Conservation (phyloP, 1,139 yeast genomes). For the Candida buenavistaensis region DNA sequence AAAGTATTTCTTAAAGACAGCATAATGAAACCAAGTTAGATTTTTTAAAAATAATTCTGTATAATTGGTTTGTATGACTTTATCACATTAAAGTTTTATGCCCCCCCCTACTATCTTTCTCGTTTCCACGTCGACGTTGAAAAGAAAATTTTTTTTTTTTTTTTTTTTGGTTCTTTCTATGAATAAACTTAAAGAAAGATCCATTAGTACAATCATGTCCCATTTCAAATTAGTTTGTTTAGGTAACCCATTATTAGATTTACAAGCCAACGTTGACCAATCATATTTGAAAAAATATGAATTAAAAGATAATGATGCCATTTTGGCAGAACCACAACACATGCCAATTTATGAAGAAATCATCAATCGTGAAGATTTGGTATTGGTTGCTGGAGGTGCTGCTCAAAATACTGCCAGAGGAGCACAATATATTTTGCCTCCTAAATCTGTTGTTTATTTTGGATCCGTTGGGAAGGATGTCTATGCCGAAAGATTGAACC, state of each 20-base stretch:
- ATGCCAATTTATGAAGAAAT: slow-evolving; percentile 83
- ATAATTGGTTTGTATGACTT: too few relatives aligned
- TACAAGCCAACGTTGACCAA: slow-evolving; percentile 76
- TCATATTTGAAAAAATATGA: slow-evolving; percentile 76
- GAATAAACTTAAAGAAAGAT: too few relatives aligned
- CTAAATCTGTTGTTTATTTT: slow-evolving; percentile 82
- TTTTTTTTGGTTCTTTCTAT: too few relatives aligned
- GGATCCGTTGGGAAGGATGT: slow-evolving; percentile 96
- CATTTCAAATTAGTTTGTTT: slow-evolving; percentile 45
- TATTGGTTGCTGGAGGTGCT: slow-evolving; percentile 96
- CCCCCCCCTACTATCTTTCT: too few relatives aligned
- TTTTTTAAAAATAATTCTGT: too few relatives aligned
- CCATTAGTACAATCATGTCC: slow-evolving; percentile 37
- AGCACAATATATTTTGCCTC: slow-evolving; percentile 89
- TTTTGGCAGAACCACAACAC: slow-evolving; percentile 86
- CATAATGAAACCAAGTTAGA: too few relatives aligned
- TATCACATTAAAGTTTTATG: too few relatives aligned
- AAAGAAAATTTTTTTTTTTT: too few relatives aligned
- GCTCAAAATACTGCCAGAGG: slow-evolving; percentile 99
- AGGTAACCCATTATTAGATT: slow-evolving; percentile 75
- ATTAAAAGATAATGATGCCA: slow-evolving; percentile 91
- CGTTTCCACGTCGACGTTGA: too few relatives aligned
- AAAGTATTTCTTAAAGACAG: too few relatives aligned
- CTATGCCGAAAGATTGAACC: slow-evolving; percentile 75
- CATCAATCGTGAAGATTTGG: slow-evolving; percentile 58